Base-by-base conservation (phyloP, 768 basidiomycete genomes). In the Russula earlei region DNA sequence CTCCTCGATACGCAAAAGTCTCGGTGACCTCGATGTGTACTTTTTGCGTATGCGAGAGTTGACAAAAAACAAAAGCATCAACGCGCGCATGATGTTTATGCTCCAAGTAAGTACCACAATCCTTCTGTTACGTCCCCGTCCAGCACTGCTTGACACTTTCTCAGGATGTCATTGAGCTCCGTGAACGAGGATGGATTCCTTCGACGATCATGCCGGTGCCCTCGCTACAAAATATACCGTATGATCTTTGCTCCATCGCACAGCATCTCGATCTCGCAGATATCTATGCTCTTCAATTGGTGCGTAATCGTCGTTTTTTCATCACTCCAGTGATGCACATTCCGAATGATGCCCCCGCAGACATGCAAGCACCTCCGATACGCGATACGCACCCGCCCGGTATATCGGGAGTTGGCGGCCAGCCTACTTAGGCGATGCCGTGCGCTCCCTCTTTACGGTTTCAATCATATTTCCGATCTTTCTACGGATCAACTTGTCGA, bases 21-120 rank as follows among this genome's bases (percentile, higher is more conserved):
- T 29, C 81, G 79, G 46, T 15, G 87, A 91, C 65, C 87, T 98
- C 82, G 85, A 88, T 63, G 85, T 94, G 31, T 96, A 96, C 77
- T 96, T 97, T 76, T 76, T 78, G 36, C 81, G 95, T 53, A 92
- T 99, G 84, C 81, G 82, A 67, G 83, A 87, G 67, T 74, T 98
- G 59, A 74, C 78, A 37, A 85, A 84, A 73, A 89, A 82, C 63
- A 70, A 63, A 15, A 84, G 85, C 51, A 82, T 96, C 59, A 83
- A 81, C 55, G 79, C 91, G n/a, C 86, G 95, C 64, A 90, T 97
- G 80, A 83, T 85, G 54, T 97, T 88, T 72, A 96, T 97, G 93
- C 77, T 99, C 55, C 83, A 91, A 83, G 94, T 95, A 58, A 55
- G 80, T 73, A 36, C 2, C 22, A 14, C 51, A 14, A 51, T 59